Conservation (phyloP, 75 land plant species). For the Picea sitchensis region DNA sequence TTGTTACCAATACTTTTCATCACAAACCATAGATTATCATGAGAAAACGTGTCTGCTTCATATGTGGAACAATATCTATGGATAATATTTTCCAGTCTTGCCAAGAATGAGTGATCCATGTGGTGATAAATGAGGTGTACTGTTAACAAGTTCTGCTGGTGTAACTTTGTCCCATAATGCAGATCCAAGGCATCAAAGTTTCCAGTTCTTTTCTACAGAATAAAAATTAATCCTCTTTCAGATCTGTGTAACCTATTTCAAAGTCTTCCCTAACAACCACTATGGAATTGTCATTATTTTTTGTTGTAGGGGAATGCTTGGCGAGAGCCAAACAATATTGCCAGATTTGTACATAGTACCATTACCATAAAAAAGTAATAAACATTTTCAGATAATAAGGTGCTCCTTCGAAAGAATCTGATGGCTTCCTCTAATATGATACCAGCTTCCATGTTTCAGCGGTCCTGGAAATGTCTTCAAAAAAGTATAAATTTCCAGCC, state of each 20-base stretch:
- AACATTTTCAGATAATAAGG: too few relatives aligned
- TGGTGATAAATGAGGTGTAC: constrained; percentile 21
- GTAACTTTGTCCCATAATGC: constrained; percentile 19
- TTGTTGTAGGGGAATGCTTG: too few relatives aligned
- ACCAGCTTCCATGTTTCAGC: too few relatives aligned
- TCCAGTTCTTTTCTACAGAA: constrained; percentile 43
- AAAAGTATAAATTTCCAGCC: too few relatives aligned
- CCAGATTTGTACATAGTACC: too few relatives aligned
- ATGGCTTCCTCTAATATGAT: too few relatives aligned
- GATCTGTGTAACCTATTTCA: neutral
- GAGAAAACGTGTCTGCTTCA: neutral
- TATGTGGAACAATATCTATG: neutral
- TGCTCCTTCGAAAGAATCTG: too few relatives aligned
- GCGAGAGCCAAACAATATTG: too few relatives aligned
- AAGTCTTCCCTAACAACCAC: neutral
- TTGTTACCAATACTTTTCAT: too few relatives aligned
- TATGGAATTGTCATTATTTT: constrained; percentile 8
- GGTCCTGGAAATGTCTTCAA: too few relatives aligned
- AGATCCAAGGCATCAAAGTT: constrained; percentile 20
- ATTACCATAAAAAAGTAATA: too few relatives aligned
- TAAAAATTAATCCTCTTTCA: constrained; percentile 13
- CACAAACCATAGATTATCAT: too few relatives aligned
- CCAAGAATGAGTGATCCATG: constrained; percentile 37
- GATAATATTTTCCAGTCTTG: constrained; percentile 29
- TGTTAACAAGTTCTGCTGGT: constrained; percentile 20